phyloP scores from a whole-genome alignment of 2,329 filamentous ascomycete species.

The Lachnellula willkommii region DNA sequence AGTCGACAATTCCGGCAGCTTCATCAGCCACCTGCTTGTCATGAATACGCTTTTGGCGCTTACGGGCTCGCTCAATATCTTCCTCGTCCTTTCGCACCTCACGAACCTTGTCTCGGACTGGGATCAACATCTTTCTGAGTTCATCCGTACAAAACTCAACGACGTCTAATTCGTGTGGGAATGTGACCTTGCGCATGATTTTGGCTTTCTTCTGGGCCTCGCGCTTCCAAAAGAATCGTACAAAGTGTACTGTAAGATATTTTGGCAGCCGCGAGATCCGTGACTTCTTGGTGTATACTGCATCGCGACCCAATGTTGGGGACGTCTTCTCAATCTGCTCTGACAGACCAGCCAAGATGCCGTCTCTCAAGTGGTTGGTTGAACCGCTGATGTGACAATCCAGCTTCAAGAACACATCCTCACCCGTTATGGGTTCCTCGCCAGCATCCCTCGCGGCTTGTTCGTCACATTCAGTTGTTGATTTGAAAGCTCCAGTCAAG shows the following conservation, averaged over 20 bases:
- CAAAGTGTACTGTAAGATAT: conserved; percentile 94
- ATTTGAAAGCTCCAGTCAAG: conserved; percentile 76
- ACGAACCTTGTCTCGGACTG: conserved; percentile 92
- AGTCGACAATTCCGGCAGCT: conserved; percentile 43
- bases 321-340: conserved; percentile 92
- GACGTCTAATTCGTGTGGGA: conserved; percentile 86
- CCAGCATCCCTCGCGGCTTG: conserved; percentile 66
- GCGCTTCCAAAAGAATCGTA: conserved; percentile 96
- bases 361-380: conserved; percentile 87
- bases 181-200: conserved; percentile 98
- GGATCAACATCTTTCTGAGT: conserved; percentile 73
- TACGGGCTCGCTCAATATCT: conserved; percentile 84
- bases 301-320: conserved; percentile 68
- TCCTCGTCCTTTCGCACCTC: conserved; percentile 93
- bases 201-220: conserved; percentile 98
- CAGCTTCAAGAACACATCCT: conserved; percentile 81
- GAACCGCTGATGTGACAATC: conserved; percentile 89
- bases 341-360: conserved; percentile 72
- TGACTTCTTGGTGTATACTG: conserved; percentile 84
- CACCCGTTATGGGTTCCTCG: conserved; percentile 61
- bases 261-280: conserved; percentile 85
- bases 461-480: conserved; percentile 78
- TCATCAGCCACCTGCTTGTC: conserved; percentile 45
- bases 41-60: conserved; percentile 72
- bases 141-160: conserved; percentile 95